phyloP scores from a whole-genome alignment of 331 rosid genomes.

The Saraca asoca region DNA sequence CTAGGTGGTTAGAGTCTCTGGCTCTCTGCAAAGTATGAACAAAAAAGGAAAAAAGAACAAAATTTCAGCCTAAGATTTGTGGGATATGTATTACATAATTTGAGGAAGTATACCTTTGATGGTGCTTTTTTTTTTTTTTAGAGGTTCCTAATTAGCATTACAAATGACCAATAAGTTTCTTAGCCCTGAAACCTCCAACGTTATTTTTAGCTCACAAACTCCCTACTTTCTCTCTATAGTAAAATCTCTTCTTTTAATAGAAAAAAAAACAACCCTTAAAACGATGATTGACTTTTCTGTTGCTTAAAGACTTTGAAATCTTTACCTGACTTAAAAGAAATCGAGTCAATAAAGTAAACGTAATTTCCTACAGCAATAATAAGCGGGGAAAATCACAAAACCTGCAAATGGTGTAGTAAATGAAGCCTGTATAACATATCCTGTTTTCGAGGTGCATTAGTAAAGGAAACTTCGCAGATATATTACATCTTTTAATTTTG shows the following conservation, averaged over 20 bases:
- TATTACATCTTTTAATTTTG: conserved; percentile 3
- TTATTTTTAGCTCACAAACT: no score
- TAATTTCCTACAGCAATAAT: not conserved
- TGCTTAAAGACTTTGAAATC: conserved; percentile 30
- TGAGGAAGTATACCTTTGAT: not conserved
- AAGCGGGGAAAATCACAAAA: conserved; percentile 4
- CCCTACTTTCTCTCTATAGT: no score
- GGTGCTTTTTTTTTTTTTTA: no score
- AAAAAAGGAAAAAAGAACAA: not conserved
- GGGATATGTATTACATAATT: not conserved
- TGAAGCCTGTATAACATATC: not conserved
- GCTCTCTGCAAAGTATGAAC: conserved; percentile 24
- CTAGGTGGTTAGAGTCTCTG: no score
- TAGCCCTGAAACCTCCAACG: no score
- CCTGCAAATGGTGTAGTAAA: not conserved
- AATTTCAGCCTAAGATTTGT: no score
- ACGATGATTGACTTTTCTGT: conserved; percentile 16
- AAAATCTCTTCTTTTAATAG: no score
- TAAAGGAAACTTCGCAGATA: not conserved
- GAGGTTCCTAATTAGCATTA: no score
- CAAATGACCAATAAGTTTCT: no score
- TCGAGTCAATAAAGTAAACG: not conserved
- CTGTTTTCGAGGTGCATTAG: not conserved
- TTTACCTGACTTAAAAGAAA: conserved; percentile 13
- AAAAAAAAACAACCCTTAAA: no score